A percentile compares a stretch with the other conserved stretches of the same genome.
Conservation (phyloP, 2,329 filamentous ascomycete species). For the Colletotrichum acutatum region DNA sequence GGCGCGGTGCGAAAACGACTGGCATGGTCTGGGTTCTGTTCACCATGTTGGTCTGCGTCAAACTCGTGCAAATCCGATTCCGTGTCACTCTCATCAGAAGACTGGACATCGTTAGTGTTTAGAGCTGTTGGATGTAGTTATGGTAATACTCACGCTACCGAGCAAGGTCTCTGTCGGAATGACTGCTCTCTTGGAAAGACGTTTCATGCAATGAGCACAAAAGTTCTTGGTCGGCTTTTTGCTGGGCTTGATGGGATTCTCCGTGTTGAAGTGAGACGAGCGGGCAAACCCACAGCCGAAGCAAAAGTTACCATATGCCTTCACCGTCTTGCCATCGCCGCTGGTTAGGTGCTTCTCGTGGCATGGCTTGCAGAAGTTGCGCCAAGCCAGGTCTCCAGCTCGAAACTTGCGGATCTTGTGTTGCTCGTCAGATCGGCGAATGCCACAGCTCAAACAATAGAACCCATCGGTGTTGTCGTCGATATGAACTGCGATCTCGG, state of each 20-base stretch:
- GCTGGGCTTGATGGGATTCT: constrained; percentile 42
- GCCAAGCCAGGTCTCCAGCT: constrained; percentile 27
- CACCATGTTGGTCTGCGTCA: not conserved
- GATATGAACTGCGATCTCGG: constrained; percentile 26
- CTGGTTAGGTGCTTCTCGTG: constrained; percentile 23
- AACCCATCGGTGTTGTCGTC: constrained; percentile 34
- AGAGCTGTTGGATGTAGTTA: too few relatives aligned
- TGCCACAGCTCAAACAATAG: constrained; percentile 36
- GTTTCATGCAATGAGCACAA: constrained; percentile 47
- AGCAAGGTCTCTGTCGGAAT: constrained; percentile 26
- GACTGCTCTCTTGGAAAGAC: not conserved
- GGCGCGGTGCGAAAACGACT: not conserved
- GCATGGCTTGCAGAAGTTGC: constrained; percentile 34
- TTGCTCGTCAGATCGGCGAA: constrained; percentile 32
- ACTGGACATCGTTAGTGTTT: constrained; percentile 9
- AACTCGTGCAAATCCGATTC: not conserved
- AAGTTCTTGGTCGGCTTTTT: constrained; percentile 45
- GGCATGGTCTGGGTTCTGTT: not conserved
- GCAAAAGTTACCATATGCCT: constrained; percentile 41
- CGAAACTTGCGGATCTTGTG: constrained; percentile 26
- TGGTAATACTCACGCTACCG: constrained; percentile 2
- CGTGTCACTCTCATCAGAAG: constrained; percentile 25
- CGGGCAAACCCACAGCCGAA: constrained; percentile 49
- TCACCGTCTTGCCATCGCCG: not conserved
- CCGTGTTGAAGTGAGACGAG: constrained; percentile 48